A percentile compares a stretch with the other conserved stretches of the same genome.
Evolutionary conservation across 306 rosid genomes (phyloP).

Genomic region (Sphenostylis stenocarpa): DNA sequence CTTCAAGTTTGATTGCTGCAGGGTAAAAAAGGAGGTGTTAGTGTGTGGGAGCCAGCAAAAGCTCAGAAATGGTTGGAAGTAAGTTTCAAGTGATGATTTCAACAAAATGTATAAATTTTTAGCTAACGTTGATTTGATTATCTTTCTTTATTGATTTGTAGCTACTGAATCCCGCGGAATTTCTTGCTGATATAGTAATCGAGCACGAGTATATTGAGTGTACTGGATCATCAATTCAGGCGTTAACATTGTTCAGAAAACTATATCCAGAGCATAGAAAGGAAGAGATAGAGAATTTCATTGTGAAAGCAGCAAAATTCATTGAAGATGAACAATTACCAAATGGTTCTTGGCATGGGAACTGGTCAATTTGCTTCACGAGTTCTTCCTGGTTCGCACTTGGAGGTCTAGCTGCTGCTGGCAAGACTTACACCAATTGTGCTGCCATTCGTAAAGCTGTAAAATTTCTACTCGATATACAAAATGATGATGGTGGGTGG

Average conservation of each 20-base stretch:
- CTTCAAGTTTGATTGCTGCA: neutral
- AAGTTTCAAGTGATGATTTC: neutral
- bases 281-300: constrained; percentile 30
- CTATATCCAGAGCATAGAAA: constrained; percentile 34
- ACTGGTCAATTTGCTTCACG: constrained; percentile 55
- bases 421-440: constrained; percentile 41
- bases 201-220: constrained; percentile 42
- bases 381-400: constrained; percentile 52
- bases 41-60: constrained; percentile 67
- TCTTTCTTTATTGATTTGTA: neutral
- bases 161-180: constrained; percentile 40
- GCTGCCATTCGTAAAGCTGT: constrained; percentile 43
- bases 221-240: constrained; percentile 38
- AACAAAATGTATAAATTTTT: too few relatives aligned
- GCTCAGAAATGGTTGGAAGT: constrained; percentile 46
- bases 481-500: constrained; percentile 60
- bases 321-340: constrained; percentile 33
- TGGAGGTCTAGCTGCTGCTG: constrained; percentile 46
- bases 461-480: constrained; percentile 42
- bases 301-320: constrained; percentile 21
- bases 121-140: too few relatives aligned
- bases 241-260: constrained; percentile 32
- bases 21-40: constrained; percentile 68
- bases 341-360: constrained; percentile 37
- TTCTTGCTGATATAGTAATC: constrained; percentile 25